These are phyloP conservation scores for Mycena citricolor DNA, from an alignment of 1,284 basidiomycete species.

Conservation along the genomic window DNA sequence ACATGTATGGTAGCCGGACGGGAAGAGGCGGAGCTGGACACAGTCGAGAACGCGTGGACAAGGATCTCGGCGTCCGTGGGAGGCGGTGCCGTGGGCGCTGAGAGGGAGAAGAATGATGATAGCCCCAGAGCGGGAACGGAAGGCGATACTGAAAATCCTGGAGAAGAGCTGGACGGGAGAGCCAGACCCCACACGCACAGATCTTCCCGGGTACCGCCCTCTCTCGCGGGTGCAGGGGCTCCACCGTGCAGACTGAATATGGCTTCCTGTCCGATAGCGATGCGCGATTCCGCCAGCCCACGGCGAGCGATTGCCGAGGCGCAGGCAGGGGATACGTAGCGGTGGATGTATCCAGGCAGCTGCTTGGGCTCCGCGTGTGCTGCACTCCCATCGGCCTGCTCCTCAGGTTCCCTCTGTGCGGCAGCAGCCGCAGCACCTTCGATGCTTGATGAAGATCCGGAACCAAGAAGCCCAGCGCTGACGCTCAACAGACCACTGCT, in stretches of 20 bases:
- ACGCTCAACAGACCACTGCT: conserved; percentile 13
- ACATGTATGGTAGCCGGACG: conserved; percentile 7
- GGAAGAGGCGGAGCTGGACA: background rate
- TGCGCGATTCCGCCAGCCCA: conserved; percentile 9
- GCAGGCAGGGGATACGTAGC: background rate
- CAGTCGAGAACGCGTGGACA: conserved; percentile 1
- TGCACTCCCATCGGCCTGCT: background rate
- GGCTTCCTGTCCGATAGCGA: conserved; percentile 21
- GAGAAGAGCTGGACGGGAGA: too few species aligned
- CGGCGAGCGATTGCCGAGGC: conserved; percentile 5
- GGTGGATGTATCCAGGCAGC: conserved; percentile 12
- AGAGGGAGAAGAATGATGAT: too few species aligned
- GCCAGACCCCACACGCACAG: conserved; percentile 17
- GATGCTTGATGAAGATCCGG: too few species aligned
- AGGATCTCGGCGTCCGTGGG: conserved; percentile 6
- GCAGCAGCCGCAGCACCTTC: too few species aligned
- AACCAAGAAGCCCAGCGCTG: conserved; percentile 8
- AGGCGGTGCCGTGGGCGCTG: too few species aligned
- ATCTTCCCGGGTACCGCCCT: background rate
- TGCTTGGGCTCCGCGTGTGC: conserved; percentile 8
- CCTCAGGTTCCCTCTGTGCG: background rate
- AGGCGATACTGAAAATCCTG: too few species aligned
- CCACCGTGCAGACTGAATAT: conserved; percentile 15
- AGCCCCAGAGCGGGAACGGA: too few species aligned
- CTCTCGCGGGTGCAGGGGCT: background rate